Base-by-base conservation (phyloP, 352 stramenopile species). In the Globisporangium spinosum region DNA sequence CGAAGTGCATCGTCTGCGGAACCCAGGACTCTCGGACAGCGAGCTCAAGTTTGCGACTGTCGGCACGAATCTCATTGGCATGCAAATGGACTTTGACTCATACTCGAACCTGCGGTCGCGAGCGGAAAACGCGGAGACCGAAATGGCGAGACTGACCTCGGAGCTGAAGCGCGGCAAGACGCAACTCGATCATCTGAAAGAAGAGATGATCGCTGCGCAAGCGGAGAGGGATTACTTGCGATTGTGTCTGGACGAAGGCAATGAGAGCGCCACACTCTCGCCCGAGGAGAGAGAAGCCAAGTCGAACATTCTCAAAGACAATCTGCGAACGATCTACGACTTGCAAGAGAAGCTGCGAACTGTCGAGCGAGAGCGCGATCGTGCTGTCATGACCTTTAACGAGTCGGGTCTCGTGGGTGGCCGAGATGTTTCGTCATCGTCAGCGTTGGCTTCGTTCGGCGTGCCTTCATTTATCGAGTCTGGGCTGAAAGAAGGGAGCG, bases 121-220 rank as follows among this genome's bases (percentile, higher is more conserved):
- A 17, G 86, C 88, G 2, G 88, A 95, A 65, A 92, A 77, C 47
- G 88, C 88, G 13, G 88, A 95, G 64, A 85, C 77, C n/a, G 88
- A 95, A 64, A 86, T 95, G 9, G 71, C 75, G 55, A 80, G 88
- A 20, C 69, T 95, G 27, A 93, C 82, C 1, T 73, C 74, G 9
- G 88, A 95, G 47, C 59, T 94, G 3, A 95, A 95, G 75, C 84
- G 88, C 38, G 83, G 80, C 54, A 89, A 89, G 40, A 89, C 71
- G 1, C 86, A 93, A 60, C 77, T 94, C 51, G 88, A 95, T 55
- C 76, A 86, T n/a, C 68, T 94, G 62, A 93, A 83, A 55, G 83
- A 93, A 69, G 85, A 95, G 62, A 90, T 93, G 84, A 90, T 95
- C n/a, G 79, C 82, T 32, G 86, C 88, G 2, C 88, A 95, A 73